phyloP scores from a whole-genome alignment of 768 basidiomycete species.

The Chalciporus pseudorubinellus region DNA sequence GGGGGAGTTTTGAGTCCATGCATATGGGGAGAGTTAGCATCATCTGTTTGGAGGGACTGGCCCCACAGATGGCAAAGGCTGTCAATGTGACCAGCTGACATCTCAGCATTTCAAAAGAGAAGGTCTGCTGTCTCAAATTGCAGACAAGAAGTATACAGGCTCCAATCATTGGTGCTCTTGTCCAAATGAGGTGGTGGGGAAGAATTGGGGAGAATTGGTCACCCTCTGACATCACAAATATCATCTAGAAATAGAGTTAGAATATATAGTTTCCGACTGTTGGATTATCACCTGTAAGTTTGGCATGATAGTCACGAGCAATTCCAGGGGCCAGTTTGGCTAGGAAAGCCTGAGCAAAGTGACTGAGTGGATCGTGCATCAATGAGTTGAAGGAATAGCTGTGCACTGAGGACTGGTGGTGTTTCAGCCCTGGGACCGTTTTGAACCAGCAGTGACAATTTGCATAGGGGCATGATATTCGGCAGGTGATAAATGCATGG shows the following conservation, averaged over 20 bases:
- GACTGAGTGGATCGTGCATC: background rate
- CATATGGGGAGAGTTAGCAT: background rate
- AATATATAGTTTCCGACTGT: background rate
- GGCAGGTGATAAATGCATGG: background rate
- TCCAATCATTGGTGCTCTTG: background rate
- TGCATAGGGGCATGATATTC: slow-evolving; percentile 1
- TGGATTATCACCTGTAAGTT: background rate
- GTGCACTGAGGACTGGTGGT: background rate
- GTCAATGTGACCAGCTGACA: background rate
- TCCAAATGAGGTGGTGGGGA: background rate
- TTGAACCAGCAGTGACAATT: slow-evolving; percentile 4
- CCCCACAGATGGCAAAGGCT: background rate
- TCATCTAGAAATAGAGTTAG: background rate
- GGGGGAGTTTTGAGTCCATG: no score
- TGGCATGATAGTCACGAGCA: background rate
- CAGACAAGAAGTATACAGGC: background rate
- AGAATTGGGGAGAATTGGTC: background rate
- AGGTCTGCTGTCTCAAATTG: no score
- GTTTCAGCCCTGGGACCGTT: background rate
- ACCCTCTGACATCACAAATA: background rate
- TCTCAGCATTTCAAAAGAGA: no score
- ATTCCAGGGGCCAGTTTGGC: background rate
- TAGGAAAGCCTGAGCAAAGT: background rate
- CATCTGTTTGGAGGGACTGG: background rate
- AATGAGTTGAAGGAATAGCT: background rate